phyloP scores from a whole-genome alignment of 306 rosid genomes.

The Vachellia pachyceras region DNA sequence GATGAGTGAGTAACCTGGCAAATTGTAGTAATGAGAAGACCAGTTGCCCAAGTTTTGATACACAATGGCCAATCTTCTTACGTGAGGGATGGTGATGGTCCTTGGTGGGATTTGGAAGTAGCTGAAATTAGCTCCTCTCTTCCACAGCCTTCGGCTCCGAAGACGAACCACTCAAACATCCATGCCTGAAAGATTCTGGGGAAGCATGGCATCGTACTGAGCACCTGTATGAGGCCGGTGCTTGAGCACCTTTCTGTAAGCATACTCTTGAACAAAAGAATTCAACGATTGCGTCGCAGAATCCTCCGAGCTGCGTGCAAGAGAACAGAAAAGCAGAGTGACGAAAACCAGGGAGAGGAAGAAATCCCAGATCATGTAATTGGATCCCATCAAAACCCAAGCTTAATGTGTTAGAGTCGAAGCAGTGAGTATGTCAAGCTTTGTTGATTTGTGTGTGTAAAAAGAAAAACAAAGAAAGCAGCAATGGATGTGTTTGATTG shows the following conservation, averaged over 20 bases:
- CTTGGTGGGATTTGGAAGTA: constrained; percentile 71
- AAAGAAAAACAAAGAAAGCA: background rate
- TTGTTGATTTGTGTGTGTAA: background rate
- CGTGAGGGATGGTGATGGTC: constrained; percentile 73
- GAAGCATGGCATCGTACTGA: constrained; percentile 62
- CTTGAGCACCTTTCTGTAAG: constrained; percentile 53
- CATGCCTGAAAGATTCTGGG: constrained; percentile 70
- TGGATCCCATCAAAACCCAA: constrained; percentile 36
- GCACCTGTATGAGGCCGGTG: constrained; percentile 71
- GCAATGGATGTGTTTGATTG: background rate
- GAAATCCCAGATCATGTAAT: constrained; percentile 44
- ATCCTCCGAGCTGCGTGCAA: constrained; percentile 48
- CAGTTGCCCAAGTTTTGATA: constrained; percentile 76
- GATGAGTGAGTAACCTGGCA: constrained; percentile 68
- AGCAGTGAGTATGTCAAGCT: background rate
- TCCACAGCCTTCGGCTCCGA: constrained; percentile 76
- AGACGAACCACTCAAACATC: constrained; percentile 69
- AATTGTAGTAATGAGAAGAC: constrained; percentile 63
- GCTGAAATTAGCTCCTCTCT: constrained; percentile 73
- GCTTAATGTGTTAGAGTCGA: constrained; percentile 6
- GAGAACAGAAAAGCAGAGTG: constrained; percentile 46
- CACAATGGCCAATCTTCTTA: constrained; percentile 72
- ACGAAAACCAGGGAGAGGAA: constrained; percentile 42
- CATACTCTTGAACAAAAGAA: constrained; percentile 61
- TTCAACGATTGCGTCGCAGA: constrained; percentile 55